Base-by-base conservation (phyloP, 306 rosid species). In the Prosopis cineraria region DNA sequence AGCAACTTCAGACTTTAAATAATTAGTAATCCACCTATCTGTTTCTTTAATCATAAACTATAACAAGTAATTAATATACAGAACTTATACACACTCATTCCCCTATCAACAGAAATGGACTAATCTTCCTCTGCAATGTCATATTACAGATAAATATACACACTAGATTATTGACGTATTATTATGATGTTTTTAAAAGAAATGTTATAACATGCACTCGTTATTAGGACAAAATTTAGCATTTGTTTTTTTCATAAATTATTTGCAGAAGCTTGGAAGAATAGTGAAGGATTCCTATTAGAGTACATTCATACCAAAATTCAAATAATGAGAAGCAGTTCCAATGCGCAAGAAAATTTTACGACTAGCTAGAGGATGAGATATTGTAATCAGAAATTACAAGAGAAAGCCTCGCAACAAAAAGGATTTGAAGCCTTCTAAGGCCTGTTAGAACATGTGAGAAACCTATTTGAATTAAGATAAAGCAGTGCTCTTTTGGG, bases 81-180 rank as follows among this genome's bases (percentile, higher is more conserved):
- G 22, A 29, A 30, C 40, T 55, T 55, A 24, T 17, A 63, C n/a
- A n/a, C n/a, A n/a, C n/a, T n/a, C n/a, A n/a, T n/a, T n/a, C n/a
- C n/a, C n/a, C n/a, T n/a, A n/a, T n/a, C n/a, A n/a, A n/a, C n/a
- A n/a, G n/a, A n/a, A n/a, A n/a, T 29, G 53, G 63, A 76, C 79
- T 83, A 88, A 9, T 84, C 90, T 11, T 91, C 94, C 62, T 88
- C 94, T 89, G 91, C 81, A 80, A 74, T 58, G 77, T 53, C 10
- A 71, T 34, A 75, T 34, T 31, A 59, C 16, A 79, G 17, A 80
- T 59, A 81, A 77, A 74, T 74, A 73, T 47, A 47, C 7, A 16
- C 17, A 47, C 20, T 47, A 4, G 30, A 53, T 52, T 1, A 37
- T 17, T 1, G 0, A n/a, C 34, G n/a, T 64, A 33, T 17, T n/a